phyloP scores from a whole-genome alignment of 352 stramenopile species.

The Pythium phragmiticola region DNA sequence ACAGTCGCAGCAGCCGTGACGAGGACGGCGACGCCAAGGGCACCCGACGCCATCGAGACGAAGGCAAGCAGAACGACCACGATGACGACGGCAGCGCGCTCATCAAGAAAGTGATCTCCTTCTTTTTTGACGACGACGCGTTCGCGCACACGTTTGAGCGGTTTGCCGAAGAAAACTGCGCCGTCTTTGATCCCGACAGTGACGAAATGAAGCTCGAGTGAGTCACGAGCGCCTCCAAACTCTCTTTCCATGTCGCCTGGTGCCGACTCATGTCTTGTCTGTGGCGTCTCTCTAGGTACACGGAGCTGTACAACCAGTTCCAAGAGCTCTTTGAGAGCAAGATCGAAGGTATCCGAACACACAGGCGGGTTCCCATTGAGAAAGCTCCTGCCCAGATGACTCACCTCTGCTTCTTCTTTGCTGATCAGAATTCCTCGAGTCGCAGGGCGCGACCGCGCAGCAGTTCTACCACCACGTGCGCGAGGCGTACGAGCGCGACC shows the following conservation, averaged over 20 bases:
- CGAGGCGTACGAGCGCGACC: slow-evolving; percentile 52
- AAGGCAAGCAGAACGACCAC: neutral
- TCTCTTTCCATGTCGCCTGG: neutral
- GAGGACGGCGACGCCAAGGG: slow-evolving; percentile 25
- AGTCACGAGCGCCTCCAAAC: slow-evolving; percentile 1
- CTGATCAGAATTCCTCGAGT: slow-evolving; percentile 50
- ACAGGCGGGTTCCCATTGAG: too few species aligned
- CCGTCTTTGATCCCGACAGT: slow-evolving; percentile 59
- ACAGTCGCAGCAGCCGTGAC: slow-evolving; percentile 17
- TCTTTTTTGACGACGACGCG: slow-evolving; percentile 80
- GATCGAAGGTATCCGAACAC: slow-evolving; percentile 51
- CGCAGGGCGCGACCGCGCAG: slow-evolving; percentile 52
- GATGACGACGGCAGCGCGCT: slow-evolving; percentile 20
- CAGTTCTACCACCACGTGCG: slow-evolving; percentile 70
- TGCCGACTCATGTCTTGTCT: slow-evolving; percentile 3
- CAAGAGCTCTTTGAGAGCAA: slow-evolving; percentile 71
- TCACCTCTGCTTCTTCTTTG: neutral
- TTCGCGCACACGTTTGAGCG: slow-evolving; percentile 71
- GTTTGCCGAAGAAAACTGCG: slow-evolving; percentile 64
- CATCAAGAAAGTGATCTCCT: slow-evolving; percentile 67
- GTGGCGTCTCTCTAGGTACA: slow-evolving; percentile 42
- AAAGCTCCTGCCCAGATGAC: too few species aligned
- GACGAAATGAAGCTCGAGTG: slow-evolving; percentile 84
- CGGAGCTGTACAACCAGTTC: slow-evolving; percentile 80
- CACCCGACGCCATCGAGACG: slow-evolving; percentile 6